phyloP scores from a whole-genome alignment of 2,329 filamentous ascomycete species.

The Cadophora sp. region DNA sequence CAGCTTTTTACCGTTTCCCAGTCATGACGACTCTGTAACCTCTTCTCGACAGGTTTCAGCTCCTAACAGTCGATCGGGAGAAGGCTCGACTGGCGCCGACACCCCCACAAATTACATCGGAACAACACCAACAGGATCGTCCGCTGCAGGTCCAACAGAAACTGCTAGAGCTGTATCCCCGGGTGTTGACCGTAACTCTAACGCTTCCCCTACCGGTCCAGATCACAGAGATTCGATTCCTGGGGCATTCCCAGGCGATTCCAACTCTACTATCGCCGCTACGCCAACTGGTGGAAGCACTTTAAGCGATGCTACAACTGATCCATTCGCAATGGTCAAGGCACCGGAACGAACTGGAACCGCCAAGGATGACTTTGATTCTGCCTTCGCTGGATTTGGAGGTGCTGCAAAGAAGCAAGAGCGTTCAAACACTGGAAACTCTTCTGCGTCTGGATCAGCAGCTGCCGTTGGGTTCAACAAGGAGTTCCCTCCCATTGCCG shows the following conservation, averaged over 20 bases:
- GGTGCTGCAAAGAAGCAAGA: conserved; percentile 57
- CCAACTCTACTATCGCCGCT: conserved; percentile 52
- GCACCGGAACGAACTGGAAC: conserved; percentile 53
- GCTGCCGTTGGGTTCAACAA: conserved; percentile 64
- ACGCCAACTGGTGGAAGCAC: conserved; percentile 56
- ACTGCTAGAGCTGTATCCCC: conserved; percentile 40
- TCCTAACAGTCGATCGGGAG: conserved; percentile 70
- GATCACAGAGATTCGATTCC: conserved; percentile 51
- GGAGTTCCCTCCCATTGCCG: conserved; percentile 94
- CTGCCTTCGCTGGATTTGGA: conserved; percentile 80
- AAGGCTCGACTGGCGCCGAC: conserved; percentile 48
- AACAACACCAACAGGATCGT: conserved; percentile 43
- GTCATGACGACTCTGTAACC: conserved; percentile 70
- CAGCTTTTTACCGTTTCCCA: conserved; percentile 73
- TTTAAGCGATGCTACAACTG: conserved; percentile 54
- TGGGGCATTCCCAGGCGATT: conserved; percentile 60
- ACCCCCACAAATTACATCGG: conserved; percentile 48
- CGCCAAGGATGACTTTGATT: conserved; percentile 82
- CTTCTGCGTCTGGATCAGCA: conserved; percentile 50
- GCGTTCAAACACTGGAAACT: conserved; percentile 51
- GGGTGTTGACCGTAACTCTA: conserved; percentile 42
- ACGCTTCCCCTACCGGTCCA: conserved; percentile 39
- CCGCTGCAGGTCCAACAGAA: conserved; percentile 39
- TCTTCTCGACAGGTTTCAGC: conserved; percentile 82
- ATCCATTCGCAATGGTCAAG: conserved; percentile 63